These are phyloP conservation scores for Russula dissimulans DNA, from an alignment of 768 basidiomycete species.

Conservation along the genomic window DNA sequence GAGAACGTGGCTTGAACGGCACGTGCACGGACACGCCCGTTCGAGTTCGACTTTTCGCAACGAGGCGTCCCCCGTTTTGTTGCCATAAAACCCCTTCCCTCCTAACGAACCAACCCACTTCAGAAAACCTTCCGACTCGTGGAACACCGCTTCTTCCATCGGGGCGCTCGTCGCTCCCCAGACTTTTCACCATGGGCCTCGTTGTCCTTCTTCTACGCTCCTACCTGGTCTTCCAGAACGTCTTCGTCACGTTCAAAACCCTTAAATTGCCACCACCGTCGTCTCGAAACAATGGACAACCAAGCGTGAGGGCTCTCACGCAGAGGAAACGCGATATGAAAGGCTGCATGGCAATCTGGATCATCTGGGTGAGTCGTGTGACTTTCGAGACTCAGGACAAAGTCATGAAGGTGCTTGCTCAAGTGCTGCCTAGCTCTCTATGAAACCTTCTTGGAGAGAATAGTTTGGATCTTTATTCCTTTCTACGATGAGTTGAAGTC, in stretches of 20 bases:
- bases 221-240: constrained; percentile 64
- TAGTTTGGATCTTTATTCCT: constrained; percentile 64
- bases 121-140: constrained; percentile 6
- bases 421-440: constrained; percentile 63
- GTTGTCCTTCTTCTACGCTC: constrained; percentile 59
- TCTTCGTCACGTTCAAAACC: constrained; percentile 80
- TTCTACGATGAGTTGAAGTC: constrained; percentile 83
- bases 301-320: constrained; percentile 56
- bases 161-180: constrained; percentile 11
- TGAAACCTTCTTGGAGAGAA: constrained; percentile 54
- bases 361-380: constrained; percentile 60
- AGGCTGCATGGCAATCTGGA: constrained; percentile 75
- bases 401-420: constrained; percentile 14
- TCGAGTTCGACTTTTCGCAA: constrained; percentile 11
- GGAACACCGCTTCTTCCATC: constrained; percentile 9
- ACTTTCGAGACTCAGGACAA: constrained; percentile 2
- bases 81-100: constrained; percentile 8
- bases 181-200: constrained; percentile 45
- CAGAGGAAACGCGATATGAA: constrained; percentile 82
- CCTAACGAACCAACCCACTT: not conserved
- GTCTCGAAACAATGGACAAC: constrained; percentile 45
- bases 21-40: constrained; percentile 3
- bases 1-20: not conserved
- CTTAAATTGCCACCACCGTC: constrained; percentile 57
- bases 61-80: constrained; percentile 4